Percentiles rank a stretch among this genome's conserved stretches.
Evolutionary conservation across 768 basidiomycete genomes (phyloP).

Genomic region (Hortiboletus campestris): DNA sequence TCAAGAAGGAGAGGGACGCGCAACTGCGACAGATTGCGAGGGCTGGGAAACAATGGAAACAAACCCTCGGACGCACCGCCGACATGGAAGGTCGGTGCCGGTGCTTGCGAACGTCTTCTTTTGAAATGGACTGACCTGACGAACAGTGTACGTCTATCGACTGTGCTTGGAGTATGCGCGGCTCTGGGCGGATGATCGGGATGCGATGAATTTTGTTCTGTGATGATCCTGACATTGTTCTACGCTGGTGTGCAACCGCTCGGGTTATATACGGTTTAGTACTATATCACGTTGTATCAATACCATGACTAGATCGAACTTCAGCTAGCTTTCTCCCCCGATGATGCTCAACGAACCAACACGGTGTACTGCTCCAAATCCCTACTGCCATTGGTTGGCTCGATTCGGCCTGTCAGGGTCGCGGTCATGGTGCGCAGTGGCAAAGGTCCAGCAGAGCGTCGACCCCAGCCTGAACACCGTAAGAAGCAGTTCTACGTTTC

Average conservation of each 20-base stretch:
- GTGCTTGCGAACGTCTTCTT: background rate
- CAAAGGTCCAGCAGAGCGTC: too few relatives aligned
- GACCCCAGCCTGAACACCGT: too few relatives aligned
- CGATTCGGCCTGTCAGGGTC: too few relatives aligned
- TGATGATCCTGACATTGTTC: conserved; percentile 5
- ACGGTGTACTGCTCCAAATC: too few relatives aligned
- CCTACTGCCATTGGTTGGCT: too few relatives aligned
- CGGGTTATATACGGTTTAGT: too few relatives aligned
- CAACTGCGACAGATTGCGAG: conserved; percentile 79
- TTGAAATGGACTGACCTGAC: background rate
- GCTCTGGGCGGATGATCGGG: conserved; percentile 81
- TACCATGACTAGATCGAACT: too few relatives aligned
- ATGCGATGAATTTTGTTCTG: conserved; percentile 50
- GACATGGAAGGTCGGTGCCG: conserved; percentile 86
- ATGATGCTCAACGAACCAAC: too few relatives aligned
- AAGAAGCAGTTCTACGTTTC: too few relatives aligned
- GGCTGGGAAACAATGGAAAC: conserved; percentile 93
- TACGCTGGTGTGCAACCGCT: background rate
- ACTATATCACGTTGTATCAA: too few relatives aligned
- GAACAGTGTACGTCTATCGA: conserved; percentile 79
- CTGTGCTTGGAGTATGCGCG: conserved; percentile 87
- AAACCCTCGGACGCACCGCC: conserved; percentile 71
- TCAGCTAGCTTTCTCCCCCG: too few relatives aligned
- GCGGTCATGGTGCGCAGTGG: too few relatives aligned
- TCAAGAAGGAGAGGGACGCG: conserved; percentile 60